Conservation (phyloP, 495 filamentous ascomycete genomes). For the Talaromyces thailandensis region DNA sequence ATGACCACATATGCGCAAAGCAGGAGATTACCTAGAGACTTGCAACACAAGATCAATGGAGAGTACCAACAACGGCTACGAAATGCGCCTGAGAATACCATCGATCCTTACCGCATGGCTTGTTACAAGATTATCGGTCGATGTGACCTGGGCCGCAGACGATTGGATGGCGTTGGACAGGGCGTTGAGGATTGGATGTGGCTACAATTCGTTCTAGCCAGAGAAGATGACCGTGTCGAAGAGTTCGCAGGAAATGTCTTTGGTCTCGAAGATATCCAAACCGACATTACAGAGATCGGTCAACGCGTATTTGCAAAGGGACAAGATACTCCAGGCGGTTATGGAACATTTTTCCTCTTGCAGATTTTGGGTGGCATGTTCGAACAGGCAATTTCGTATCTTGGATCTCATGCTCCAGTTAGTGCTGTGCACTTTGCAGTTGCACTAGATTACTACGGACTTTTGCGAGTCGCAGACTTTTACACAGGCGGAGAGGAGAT, state of each 20-base stretch:
- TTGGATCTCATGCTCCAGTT: conserved; percentile 81
- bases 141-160: conserved; percentile 75
- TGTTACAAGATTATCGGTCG: conserved; percentile 97
- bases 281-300: conserved; percentile 79
- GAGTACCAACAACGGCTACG: conserved; percentile 80
- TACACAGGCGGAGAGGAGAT: conserved; percentile 61
- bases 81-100: conserved; percentile 74
- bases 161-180: conserved; percentile 68
- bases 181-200: conserved; percentile 94
- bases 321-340: conserved; percentile 61
- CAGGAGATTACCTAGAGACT: conserved; percentile 59
- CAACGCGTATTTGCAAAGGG: conserved; percentile 75
- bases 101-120: conserved; percentile 92
- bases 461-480: conserved; percentile 75
- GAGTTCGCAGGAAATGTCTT: conserved; percentile 84
- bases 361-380: conserved; percentile 90
- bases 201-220: conserved; percentile 86
- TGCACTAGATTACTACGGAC: conserved; percentile 80
- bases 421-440: conserved; percentile 94
- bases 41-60: conserved; percentile 77
- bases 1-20: conserved; percentile 69
- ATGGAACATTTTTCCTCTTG: conserved; percentile 86
- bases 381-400: conserved; percentile 83
- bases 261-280: conserved; percentile 76
- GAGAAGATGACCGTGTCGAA: conserved; percentile 73